Percentiles rank a stretch among this genome's conserved stretches.
Conservation (phyloP, 139 green algal genomes). For the Chlorella sp. region DNA sequence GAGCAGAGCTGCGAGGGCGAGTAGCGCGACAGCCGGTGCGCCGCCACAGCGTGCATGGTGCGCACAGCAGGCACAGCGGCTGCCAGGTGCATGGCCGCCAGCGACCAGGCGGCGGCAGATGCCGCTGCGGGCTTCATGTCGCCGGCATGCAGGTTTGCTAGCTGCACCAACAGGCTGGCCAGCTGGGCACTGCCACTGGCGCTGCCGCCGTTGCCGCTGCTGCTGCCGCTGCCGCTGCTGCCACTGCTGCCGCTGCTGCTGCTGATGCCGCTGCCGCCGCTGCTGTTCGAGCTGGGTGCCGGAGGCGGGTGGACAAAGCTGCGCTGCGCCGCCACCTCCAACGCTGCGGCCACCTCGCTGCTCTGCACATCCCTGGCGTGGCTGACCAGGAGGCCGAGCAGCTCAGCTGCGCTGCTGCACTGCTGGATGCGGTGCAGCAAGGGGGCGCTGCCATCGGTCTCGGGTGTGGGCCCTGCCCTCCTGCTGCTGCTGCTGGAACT, state of each 20-base stretch:
- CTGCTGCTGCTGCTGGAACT: not conserved
- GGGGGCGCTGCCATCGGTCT: not conserved
- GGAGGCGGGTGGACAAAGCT: not conserved
- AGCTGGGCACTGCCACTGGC: not conserved
- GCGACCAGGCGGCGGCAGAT: not conserved
- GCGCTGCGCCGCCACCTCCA: constrained; percentile 3
- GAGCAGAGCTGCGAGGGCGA: constrained; percentile 30
- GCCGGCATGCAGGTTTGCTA: not conserved
- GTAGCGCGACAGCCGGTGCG: constrained; percentile 6
- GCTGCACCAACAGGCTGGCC: not conserved
- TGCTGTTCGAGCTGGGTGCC: not conserved
- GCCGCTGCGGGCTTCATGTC: not conserved
- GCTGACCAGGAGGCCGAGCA: constrained; percentile 18
- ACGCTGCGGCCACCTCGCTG: constrained; percentile 16
- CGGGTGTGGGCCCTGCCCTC: too few relatives aligned
- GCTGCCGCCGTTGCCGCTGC: not conserved
- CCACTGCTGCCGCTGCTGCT: not conserved
- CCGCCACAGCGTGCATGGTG: not conserved
- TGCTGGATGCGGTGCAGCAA: not conserved
- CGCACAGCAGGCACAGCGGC: not conserved
- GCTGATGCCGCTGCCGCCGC: not conserved
- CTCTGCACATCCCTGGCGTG: constrained; percentile 1
- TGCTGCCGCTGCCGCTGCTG: not conserved
- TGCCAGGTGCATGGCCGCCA: not conserved
- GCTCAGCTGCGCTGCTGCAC: not conserved